Evolutionary conservation across 176 grass and related monocot species (phyloP).

Genomic region (Puccinellia tenuiflora): DNA sequence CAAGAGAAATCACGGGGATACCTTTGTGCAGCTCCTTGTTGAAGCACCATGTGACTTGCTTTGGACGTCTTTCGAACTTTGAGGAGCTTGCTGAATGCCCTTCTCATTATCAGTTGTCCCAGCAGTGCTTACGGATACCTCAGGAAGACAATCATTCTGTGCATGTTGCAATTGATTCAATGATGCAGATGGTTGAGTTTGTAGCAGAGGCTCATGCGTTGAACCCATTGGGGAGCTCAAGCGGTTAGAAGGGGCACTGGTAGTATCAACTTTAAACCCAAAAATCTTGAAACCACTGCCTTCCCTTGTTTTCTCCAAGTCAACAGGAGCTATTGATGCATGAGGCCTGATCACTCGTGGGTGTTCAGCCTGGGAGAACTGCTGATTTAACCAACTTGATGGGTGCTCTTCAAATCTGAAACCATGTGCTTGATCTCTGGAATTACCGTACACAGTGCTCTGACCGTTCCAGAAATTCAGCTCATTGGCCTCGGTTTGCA

Average conservation of each 20-base stretch:
- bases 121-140: constrained; percentile 60
- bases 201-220: constrained; percentile 39
- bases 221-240: constrained; percentile 47
- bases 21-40: constrained; percentile 87
- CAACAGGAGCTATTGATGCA: constrained; percentile 50
- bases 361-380: constrained; percentile 29
- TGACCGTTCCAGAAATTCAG: constrained; percentile 34
- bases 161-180: constrained; percentile 31
- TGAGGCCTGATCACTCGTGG: constrained; percentile 52
- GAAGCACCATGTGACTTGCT: constrained; percentile 57
- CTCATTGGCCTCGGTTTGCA: constrained; percentile 17
- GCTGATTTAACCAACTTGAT: constrained; percentile 55
- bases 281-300: constrained; percentile 73
- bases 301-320: constrained; percentile 62
- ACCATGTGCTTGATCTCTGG: constrained; percentile 38
- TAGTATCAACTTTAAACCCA: constrained; percentile 71
- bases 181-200: constrained; percentile 21
- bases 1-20: constrained; percentile 10
- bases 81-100: constrained; percentile 32
- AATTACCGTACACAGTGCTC: constrained; percentile 31
- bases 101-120: constrained; percentile 53
- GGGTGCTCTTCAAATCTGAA: constrained; percentile 38
- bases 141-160: constrained; percentile 56
- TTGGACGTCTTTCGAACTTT: constrained; percentile 54
- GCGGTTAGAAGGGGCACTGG: constrained; percentile 36